phyloP scores from a whole-genome alignment of 768 basidiomycete species.

The Floccularia luteovirens region DNA sequence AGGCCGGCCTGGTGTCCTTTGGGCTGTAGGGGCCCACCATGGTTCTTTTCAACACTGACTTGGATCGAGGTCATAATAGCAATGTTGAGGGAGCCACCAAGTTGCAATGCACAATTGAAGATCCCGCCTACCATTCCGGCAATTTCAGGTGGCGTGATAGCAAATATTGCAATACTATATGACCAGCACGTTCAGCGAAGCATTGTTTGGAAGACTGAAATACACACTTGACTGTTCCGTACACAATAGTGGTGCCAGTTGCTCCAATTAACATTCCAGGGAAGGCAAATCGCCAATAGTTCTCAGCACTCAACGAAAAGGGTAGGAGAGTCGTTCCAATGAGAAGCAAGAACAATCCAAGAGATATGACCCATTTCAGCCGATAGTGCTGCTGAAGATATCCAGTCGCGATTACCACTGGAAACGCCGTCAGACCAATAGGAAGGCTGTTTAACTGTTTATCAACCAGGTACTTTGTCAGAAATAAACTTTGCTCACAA shows the following conservation, averaged over 20 bases:
- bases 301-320: conserved; percentile 23
- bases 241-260: conserved; percentile 31
- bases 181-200: conserved; percentile 4
- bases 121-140: conserved; percentile 46
- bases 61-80: conserved; percentile 39
- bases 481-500: conserved; percentile 16
- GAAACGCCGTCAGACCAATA: conserved; percentile 25
- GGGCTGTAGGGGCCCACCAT: not conserved
- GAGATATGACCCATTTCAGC: conserved; percentile 35
- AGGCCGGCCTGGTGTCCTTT: not conserved
- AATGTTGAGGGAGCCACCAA: conserved; percentile 39
- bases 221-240: not conserved
- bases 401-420: conserved; percentile 23
- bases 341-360: conserved; percentile 24
- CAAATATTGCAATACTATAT: conserved; percentile 38
- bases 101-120: conserved; percentile 41
- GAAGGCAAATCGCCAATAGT: conserved; percentile 37
- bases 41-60: conserved; percentile 19
- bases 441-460: conserved; percentile 19
- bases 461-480: conserved; percentile 1
- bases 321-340: conserved; percentile 28
- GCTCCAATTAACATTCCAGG: conserved; percentile 39
- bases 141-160: conserved; percentile 31
- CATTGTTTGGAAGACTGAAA: conserved; percentile 28
- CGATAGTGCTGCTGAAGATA: conserved; percentile 19